A percentile compares a stretch with the other conserved stretches of the same genome.
These are phyloP conservation scores for Aspergillus texensis DNA, from an alignment of 2,329 filamentous ascomycete species.

Conservation along the genomic window DNA sequence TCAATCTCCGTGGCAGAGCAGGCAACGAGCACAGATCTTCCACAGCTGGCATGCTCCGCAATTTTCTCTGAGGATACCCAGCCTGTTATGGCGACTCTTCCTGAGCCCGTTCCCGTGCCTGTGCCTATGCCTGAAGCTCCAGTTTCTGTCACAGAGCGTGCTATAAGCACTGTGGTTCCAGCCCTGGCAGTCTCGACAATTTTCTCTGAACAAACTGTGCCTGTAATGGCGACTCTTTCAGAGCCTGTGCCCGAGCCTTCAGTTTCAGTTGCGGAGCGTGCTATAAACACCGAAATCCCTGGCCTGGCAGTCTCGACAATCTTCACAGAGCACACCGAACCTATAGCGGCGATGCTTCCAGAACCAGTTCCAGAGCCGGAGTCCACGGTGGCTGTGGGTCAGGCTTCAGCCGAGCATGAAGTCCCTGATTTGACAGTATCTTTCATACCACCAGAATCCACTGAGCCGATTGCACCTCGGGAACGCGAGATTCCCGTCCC, in stretches of 20 bases:
- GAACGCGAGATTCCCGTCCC: slow-evolving; percentile 25
- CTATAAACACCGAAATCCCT: slow-evolving; percentile 20
- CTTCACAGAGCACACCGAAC: slow-evolving; percentile 30
- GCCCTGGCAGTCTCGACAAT: slow-evolving; percentile 26
- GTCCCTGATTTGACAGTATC: slow-evolving; percentile 33
- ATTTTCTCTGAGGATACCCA: slow-evolving; percentile 32
- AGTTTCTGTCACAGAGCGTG: neutral
- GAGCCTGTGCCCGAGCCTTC: slow-evolving; percentile 22
- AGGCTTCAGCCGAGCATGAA: slow-evolving; percentile 15
- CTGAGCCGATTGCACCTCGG: slow-evolving; percentile 36
- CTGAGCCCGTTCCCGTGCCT: slow-evolving; percentile 20
- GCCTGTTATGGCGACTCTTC: slow-evolving; percentile 25
- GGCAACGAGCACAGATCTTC: slow-evolving; percentile 20
- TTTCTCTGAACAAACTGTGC: slow-evolving; percentile 22
- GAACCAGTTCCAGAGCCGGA: slow-evolving; percentile 22
- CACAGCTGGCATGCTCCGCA: slow-evolving; percentile 30
- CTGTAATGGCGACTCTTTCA: slow-evolving; percentile 24
- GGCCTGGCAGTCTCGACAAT: slow-evolving; percentile 34
- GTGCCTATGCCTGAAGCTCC: slow-evolving; percentile 12
- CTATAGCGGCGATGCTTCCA: slow-evolving; percentile 24
- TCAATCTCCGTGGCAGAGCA: slow-evolving; percentile 21
- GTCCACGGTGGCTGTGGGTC: slow-evolving; percentile 18
- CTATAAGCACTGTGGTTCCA: slow-evolving; percentile 16
- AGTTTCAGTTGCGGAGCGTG: slow-evolving; percentile 19
- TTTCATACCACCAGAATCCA: slow-evolving; percentile 27